phyloP scores from a whole-genome alignment of 1,139 yeast genomes.

The Suhomyces choctaworum region DNA sequence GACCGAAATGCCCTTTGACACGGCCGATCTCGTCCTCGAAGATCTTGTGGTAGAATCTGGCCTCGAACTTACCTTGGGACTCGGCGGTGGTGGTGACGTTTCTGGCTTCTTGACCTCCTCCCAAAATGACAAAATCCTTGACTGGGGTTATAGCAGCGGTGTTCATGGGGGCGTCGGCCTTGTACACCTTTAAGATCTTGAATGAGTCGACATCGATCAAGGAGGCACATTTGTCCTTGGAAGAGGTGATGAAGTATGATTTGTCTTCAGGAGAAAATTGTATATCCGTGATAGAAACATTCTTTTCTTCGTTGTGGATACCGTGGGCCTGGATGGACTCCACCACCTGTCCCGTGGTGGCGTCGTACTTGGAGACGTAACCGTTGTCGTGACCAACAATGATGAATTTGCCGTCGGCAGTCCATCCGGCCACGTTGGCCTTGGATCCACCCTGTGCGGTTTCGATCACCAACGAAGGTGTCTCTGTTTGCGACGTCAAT shows the following conservation, averaged over 20 bases:
- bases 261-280: conserved; percentile 82
- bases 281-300: conserved; percentile 67
- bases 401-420: conserved; percentile 70
- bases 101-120: conserved; percentile 99
- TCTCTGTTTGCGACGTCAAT: conserved; percentile 38
- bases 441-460: conserved; percentile 64
- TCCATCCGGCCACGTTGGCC: conserved; percentile 88
- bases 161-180: conserved; percentile 93
- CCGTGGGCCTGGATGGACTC: conserved; percentile 64
- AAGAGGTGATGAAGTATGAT: conserved; percentile 87
- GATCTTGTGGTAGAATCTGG: conserved; percentile 92
- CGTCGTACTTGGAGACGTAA: conserved; percentile 74
- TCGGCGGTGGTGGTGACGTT: conserved; percentile 96
- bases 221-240: conserved; percentile 88
- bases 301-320: conserved; percentile 57
- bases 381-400: conserved; percentile 92
- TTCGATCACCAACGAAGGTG: conserved; percentile 63
- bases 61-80: conserved; percentile 95
- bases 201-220: conserved; percentile 78
- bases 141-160: conserved; percentile 92
- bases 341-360: conserved; percentile 69
- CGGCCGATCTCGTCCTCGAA: conserved; percentile 96
- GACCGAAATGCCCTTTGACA: conserved; percentile 99
- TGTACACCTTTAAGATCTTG: conserved; percentile 69
- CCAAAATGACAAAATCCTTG: conserved; percentile 88